Evolutionary conservation across 1,284 basidiomycete species (phyloP).

Genomic region (Cutaneotrichosporon curvatum): DNA sequence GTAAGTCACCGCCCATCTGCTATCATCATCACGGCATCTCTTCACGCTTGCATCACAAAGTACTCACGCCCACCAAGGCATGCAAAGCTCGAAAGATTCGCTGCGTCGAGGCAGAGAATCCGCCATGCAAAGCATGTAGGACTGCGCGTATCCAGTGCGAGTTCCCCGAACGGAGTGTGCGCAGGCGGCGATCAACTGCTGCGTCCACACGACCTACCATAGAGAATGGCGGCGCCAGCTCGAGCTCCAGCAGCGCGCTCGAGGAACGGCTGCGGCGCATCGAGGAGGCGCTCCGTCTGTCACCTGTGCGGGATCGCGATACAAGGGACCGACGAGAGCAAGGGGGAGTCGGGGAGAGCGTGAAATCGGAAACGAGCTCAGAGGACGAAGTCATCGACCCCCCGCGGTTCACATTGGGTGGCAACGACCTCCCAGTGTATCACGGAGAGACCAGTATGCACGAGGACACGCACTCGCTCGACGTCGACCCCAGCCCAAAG

Average conservation of each 20-base stretch:
- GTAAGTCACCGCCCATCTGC: constrained; percentile 6
- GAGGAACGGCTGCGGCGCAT: constrained; percentile 17
- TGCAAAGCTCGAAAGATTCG: constrained; percentile 23
- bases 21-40: neutral
- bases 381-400: constrained; percentile 15
- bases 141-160: constrained; percentile 18
- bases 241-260: neutral
- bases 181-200: constrained; percentile 2
- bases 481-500: constrained; percentile 4
- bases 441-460: constrained; percentile 12
- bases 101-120: constrained; percentile 18
- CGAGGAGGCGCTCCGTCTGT: constrained; percentile 16
- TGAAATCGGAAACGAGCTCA: neutral
- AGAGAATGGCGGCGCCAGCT: neutral
- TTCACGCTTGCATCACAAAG: neutral
- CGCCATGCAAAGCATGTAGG: constrained; percentile 20
- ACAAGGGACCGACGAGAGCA: neutral
- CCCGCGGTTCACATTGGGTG: constrained; percentile 18
- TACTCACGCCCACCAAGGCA: constrained; percentile 10
- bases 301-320: neutral
- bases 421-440: constrained; percentile 14
- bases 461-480: constrained; percentile 12
- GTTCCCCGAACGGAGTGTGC: constrained; percentile 14
- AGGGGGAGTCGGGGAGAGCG: neutral
- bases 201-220: neutral